Percentiles rank a stretch among this genome's conserved stretches.
phyloP scores from a whole-genome alignment of 2,329 filamentous ascomycete species.

The Fusarium floridanum region DNA sequence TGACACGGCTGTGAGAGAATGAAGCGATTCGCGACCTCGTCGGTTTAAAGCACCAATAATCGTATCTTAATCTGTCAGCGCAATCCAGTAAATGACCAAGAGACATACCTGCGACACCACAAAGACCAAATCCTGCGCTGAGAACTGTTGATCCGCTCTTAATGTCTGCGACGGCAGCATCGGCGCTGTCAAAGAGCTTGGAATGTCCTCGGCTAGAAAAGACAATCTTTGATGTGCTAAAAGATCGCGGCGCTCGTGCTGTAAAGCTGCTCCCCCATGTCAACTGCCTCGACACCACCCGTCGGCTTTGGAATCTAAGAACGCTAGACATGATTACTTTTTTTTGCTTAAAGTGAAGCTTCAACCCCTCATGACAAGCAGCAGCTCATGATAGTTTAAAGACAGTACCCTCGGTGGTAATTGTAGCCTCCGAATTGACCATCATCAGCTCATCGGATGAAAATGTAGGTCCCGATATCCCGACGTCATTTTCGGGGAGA shows the following conservation, averaged over 20 bases:
- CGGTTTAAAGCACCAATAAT: conserved; percentile 76
- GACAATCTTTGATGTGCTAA: conserved; percentile 34
- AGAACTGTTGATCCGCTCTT: conserved; percentile 78
- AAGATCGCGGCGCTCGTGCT: conserved; percentile 27
- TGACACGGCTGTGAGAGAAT: conserved; percentile 80
- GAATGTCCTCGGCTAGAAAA: conserved; percentile 46
- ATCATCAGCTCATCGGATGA: background rate
- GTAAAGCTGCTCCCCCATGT: conserved; percentile 42
- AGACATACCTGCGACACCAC: conserved; percentile 75
- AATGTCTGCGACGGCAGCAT: conserved; percentile 78
- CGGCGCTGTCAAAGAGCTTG: conserved; percentile 68
- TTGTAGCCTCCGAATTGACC: conserved; percentile 24
- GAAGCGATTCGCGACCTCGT: conserved; percentile 70
- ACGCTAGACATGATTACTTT: conserved; percentile 27
- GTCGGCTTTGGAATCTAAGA: conserved; percentile 20
- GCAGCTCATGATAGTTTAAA: conserved; percentile 40
- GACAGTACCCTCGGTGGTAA: conserved; percentile 19
- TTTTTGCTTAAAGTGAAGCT: background rate
- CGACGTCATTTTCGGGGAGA: conserved; percentile 38
- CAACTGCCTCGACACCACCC: conserved; percentile 22
- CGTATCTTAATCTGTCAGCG: conserved; percentile 66
- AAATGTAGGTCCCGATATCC: conserved; percentile 26
- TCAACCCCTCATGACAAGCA: conserved; percentile 14
- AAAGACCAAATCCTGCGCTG: conserved; percentile 86
- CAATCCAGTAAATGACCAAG: background rate